Evolutionary conservation across 1,284 basidiomycete genomes (phyloP).

Genomic region (Leccinum fallax): DNA sequence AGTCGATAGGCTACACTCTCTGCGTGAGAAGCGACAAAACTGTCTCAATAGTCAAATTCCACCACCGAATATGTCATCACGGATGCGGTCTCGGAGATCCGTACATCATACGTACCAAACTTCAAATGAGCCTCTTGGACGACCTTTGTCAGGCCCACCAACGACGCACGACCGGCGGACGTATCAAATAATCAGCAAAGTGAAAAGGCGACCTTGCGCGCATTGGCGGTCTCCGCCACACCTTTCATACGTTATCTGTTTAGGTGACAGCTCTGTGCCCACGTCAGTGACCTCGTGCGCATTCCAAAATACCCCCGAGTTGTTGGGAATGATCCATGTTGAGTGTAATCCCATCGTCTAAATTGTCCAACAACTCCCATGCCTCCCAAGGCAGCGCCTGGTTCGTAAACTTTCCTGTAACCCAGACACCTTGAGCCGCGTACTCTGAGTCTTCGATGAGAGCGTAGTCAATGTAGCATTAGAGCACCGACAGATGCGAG

Average conservation of each 20-base stretch:
- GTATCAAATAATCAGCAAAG: conserved; percentile 61
- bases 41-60: too few species aligned
- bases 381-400: conserved; percentile 43
- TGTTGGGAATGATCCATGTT: conserved; percentile 61
- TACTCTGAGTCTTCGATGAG: conserved; percentile 41
- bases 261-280: too few species aligned
- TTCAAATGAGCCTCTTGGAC: conserved; percentile 47
- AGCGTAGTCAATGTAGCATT: conserved; percentile 68
- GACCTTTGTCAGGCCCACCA: conserved; percentile 23
- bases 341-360: conserved; percentile 53
- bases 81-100: conserved; percentile 11
- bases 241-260: too few species aligned
- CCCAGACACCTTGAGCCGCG: conserved; percentile 63
- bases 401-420: conserved; percentile 61
- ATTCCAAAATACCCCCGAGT: conserved; percentile 32
- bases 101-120: conserved; percentile 37
- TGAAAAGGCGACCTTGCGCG: conserved; percentile 58
- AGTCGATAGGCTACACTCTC: too few species aligned
- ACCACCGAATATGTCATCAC: conserved; percentile 5
- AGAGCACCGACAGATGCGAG: conserved; percentile 75
- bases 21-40: too few species aligned
- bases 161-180: conserved; percentile 4
- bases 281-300: neutral
- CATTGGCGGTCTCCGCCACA: conserved; percentile 37
- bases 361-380: conserved; percentile 43